A percentile compares a stretch with the other conserved stretches of the same genome.
Conservation (phyloP, 345 rosid species). For the Lepidium sativum region DNA sequence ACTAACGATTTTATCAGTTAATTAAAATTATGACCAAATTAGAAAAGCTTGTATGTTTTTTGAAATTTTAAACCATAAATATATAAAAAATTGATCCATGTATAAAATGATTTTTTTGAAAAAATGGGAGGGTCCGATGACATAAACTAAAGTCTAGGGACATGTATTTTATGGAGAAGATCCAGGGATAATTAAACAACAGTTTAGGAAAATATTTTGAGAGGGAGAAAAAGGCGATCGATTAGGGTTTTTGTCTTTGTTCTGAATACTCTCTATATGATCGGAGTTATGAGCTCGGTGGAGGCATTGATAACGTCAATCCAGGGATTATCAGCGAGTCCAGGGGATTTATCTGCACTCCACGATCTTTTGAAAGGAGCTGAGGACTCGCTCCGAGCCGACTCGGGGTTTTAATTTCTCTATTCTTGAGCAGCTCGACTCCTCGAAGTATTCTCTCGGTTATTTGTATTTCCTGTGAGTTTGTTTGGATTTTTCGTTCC, state of each 20-base stretch:
- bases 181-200: slow-evolving; percentile 4
- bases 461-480: slow-evolving; percentile 63
- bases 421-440: slow-evolving; percentile 62
- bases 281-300: slow-evolving; percentile 32
- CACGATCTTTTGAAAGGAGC: slow-evolving; percentile 38
- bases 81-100: no score
- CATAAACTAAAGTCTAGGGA: neutral
- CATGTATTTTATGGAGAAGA: neutral
- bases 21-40: no score
- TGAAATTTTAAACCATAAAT: no score
- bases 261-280: neutral
- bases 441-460: slow-evolving; percentile 62
- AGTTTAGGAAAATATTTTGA: neutral
- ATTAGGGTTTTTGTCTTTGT: slow-evolving; percentile 18
- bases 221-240: slow-evolving; percentile 29
- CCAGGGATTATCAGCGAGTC: slow-evolving; percentile 46
- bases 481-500: neutral
- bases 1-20: no score
- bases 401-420: slow-evolving; percentile 34
- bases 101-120: no score
- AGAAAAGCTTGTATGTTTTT: no score
- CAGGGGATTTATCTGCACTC: slow-evolving; percentile 44
- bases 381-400: slow-evolving; percentile 45
- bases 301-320: slow-evolving; percentile 51
- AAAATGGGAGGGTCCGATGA: neutral